phyloP scores from a whole-genome alignment of 2,329 filamentous ascomycete species.

The Xylariaceae sp. region DNA sequence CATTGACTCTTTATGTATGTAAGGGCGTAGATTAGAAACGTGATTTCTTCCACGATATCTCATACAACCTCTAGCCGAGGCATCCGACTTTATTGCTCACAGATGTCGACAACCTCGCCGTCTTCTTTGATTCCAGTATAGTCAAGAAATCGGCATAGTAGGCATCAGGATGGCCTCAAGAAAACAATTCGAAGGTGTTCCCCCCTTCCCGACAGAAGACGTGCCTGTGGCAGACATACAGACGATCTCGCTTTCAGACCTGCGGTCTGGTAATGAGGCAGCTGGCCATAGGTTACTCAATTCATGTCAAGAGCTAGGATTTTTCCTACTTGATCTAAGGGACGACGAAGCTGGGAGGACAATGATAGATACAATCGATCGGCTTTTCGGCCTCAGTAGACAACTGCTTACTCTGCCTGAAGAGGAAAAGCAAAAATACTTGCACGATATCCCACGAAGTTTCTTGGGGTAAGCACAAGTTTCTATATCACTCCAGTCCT shows the following conservation, averaged over 20 bases:
- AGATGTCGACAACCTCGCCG: no score
- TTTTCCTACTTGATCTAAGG: slow-evolving; percentile 18
- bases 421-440: not conserved
- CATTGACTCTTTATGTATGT: no score
- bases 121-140: no score
- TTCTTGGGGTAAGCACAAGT: not conserved
- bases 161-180: not conserved
- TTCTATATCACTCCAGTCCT: not conserved
- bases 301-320: slow-evolving; percentile 15
- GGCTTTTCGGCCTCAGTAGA: slow-evolving; percentile 10
- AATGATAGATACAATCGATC: slow-evolving; percentile 13
- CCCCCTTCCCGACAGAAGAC: slow-evolving; percentile 12
- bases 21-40: no score
- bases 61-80: no score
- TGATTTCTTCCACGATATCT: no score
- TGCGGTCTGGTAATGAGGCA: slow-evolving; percentile 1
- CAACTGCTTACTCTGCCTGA: not conserved
- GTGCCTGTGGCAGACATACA: slow-evolving; percentile 5
- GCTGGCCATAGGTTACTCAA: not conserved
- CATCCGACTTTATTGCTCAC: no score
- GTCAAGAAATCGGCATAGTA: no score
- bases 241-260: slow-evolving; percentile 9
- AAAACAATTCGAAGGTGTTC: slow-evolving; percentile 4
- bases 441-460: not conserved
- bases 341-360: slow-evolving; percentile 7